These are phyloP conservation scores for Adansonia grandidieri DNA, from an alignment of 441 rosid species.

Conservation along the genomic window DNA sequence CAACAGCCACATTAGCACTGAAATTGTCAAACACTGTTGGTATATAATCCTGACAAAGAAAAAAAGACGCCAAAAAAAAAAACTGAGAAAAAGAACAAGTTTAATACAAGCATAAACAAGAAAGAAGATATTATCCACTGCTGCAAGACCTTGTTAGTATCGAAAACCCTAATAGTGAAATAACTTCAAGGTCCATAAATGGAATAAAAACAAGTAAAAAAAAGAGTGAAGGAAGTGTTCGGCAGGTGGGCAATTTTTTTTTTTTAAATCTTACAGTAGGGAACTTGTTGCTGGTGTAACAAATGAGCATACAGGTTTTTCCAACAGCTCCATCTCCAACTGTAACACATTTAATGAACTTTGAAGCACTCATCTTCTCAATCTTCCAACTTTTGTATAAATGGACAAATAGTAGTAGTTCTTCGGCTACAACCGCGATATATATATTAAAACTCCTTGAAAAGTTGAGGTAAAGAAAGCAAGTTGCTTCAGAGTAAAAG, in stretches of 20 bases:
- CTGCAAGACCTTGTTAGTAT: background rate
- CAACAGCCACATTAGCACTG: slow-evolving; percentile 92
- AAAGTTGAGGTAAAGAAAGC: slow-evolving; percentile 27
- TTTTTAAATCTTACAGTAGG: slow-evolving; percentile 65
- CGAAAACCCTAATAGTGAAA: slow-evolving; percentile 30
- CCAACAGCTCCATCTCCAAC: slow-evolving; percentile 99
- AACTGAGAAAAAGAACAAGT: background rate
- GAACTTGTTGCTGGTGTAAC: slow-evolving; percentile 96
- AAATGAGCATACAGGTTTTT: slow-evolving; percentile 97
- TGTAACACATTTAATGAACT: slow-evolving; percentile 96
- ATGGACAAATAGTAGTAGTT: background rate
- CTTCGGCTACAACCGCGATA: slow-evolving; percentile 26
- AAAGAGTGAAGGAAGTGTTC: background rate
- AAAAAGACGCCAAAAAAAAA: background rate
- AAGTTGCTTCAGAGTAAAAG: slow-evolving; percentile 20
- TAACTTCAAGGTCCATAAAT: background rate
- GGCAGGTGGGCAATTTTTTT: slow-evolving; percentile 21
- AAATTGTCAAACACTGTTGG: slow-evolving; percentile 96
- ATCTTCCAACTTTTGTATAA: slow-evolving; percentile 18
- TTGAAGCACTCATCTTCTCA: slow-evolving; percentile 75
- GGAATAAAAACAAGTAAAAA: background rate
- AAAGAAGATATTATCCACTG: background rate
- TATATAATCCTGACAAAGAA: slow-evolving; percentile 69
- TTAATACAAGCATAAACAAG: background rate
- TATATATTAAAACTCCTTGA: background rate